phyloP scores from a whole-genome alignment of 1,139 yeast genomes.

The Waltiozyma sp. region DNA sequence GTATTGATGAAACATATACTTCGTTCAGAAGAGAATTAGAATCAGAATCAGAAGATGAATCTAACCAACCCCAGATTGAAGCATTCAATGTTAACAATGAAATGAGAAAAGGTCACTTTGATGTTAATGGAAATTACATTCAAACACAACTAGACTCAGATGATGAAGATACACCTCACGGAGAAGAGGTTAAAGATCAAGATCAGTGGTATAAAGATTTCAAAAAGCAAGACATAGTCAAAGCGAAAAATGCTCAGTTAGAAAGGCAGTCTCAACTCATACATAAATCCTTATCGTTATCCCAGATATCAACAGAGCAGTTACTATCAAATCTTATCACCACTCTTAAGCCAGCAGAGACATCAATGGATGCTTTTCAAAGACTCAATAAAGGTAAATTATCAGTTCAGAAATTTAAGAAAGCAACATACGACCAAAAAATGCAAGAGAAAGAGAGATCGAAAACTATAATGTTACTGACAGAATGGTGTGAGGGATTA shows the following conservation, averaged over 20 bases:
- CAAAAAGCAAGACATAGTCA: constrained; percentile 35
- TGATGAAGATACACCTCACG: constrained; percentile 19
- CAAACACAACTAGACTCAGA: constrained; percentile 25
- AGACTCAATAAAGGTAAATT: constrained; percentile 28
- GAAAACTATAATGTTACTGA: constrained; percentile 27
- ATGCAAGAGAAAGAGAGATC: constrained; percentile 20
- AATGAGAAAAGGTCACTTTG: constrained; percentile 48
- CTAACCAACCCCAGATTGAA: constrained; percentile 36
- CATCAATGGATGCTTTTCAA: constrained; percentile 51
- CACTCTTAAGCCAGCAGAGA: constrained; percentile 47
- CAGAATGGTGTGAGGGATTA: constrained; percentile 41
- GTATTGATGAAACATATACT: constrained; percentile 5
- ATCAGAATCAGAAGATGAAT: constrained; percentile 1
- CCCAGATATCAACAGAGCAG: constrained; percentile 15
- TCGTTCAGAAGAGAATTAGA: constrained; percentile 6
- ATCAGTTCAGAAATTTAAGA: constrained; percentile 12
- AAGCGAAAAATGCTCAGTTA: constrained; percentile 35
- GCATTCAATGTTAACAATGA: constrained; percentile 53
- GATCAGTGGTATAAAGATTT: constrained; percentile 34
- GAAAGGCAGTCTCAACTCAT: constrained; percentile 15
- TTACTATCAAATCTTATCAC: constrained; percentile 30
- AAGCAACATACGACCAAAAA: constrained; percentile 11
- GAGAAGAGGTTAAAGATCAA: constrained; percentile 38
- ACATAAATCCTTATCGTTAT: constrained; percentile 4
- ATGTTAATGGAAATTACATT: constrained; percentile 51